A percentile compares a stretch with the other conserved stretches of the same genome.
Evolutionary conservation across 768 basidiomycete genomes (phyloP).

Genomic region (Leucocoprinus sp.): DNA sequence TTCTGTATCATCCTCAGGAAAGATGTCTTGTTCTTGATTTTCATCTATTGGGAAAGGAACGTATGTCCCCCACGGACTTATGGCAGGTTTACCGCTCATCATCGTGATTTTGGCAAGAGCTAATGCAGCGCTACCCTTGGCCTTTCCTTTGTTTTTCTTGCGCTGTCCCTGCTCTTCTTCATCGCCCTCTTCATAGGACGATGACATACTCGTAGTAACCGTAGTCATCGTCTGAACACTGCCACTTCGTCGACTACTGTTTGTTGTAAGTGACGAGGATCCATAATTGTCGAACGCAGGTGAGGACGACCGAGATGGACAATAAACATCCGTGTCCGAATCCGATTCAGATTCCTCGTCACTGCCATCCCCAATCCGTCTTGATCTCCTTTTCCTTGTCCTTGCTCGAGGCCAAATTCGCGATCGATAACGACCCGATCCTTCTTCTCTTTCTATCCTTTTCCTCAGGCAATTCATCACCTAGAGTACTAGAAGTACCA

Average conservation of each 20-base stretch:
- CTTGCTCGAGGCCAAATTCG: constrained; percentile 1
- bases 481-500: not conserved
- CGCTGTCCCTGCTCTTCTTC: constrained; percentile 10
- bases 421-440: constrained; percentile 6
- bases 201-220: not conserved
- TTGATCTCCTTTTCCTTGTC: not conserved
- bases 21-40: not conserved
- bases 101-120: constrained; percentile 23
- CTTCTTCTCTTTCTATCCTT: constrained; percentile 6
- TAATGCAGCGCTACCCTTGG: constrained; percentile 26
- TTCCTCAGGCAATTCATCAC: not conserved
- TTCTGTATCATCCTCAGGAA: not conserved
- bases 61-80: constrained; percentile 9
- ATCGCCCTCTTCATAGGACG: constrained; percentile 13
- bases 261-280: constrained; percentile 9
- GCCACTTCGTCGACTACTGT: constrained; percentile 13
- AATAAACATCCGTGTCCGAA: constrained; percentile 21
- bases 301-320: constrained; percentile 21
- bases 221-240: constrained; percentile 14
- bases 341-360: constrained; percentile 18
- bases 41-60: not conserved
- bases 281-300: constrained; percentile 6
- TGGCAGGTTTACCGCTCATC: constrained; percentile 15
- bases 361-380: constrained; percentile 4
- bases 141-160: constrained; percentile 20